Conservation (phyloP, 352 stramenopile species). For the Thraustotheca clavata region DNA sequence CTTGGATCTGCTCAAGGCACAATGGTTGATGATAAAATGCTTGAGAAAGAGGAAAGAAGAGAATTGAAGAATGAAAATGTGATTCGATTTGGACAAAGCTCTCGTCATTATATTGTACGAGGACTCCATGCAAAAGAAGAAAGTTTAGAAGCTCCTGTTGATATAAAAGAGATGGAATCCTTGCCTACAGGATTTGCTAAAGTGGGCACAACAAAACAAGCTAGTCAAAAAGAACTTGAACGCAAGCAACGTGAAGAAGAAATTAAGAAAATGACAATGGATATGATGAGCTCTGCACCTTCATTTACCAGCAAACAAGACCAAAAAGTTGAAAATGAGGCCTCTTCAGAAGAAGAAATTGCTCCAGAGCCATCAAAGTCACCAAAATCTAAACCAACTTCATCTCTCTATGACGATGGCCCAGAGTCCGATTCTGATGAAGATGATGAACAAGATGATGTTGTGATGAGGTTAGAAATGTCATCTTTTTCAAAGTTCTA, state of each 20-base stretch:
- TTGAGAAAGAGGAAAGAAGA: slow-evolving; percentile 38
- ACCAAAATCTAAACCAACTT: neutral
- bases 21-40: slow-evolving; percentile 63
- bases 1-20: slow-evolving; percentile 78
- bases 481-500: neutral
- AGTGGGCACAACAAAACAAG: neutral
- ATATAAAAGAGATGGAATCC: neutral
- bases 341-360: slow-evolving; percentile 20
- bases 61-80: slow-evolving; percentile 27
- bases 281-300: slow-evolving; percentile 14
- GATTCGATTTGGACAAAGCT: slow-evolving; percentile 6
- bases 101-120: slow-evolving; percentile 19
- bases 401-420: neutral
- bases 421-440: slow-evolving; percentile 14
- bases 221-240: slow-evolving; percentile 12
- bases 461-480: slow-evolving; percentile 30
- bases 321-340: slow-evolving; percentile 18
- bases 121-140: neutral
- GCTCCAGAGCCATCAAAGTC: neutral
- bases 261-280: slow-evolving; percentile 18
- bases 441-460: slow-evolving; percentile 38
- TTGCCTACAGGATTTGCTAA: slow-evolving; percentile 11
- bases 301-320: neutral
- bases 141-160: neutral
- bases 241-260: slow-evolving; percentile 12